Conservation (phyloP, 1,139 yeast species). For the Torulaspora globosa region DNA sequence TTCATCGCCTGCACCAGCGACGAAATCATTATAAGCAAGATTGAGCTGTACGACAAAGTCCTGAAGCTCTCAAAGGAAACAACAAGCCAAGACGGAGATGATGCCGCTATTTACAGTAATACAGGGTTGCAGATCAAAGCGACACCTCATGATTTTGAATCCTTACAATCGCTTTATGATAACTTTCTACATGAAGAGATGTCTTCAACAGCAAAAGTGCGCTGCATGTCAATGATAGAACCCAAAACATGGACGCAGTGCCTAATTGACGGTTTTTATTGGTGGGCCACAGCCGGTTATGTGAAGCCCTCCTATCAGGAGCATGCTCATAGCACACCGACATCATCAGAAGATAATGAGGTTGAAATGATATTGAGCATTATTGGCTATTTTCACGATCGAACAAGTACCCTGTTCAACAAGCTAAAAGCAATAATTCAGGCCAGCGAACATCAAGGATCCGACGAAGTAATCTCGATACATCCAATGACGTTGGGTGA, state of each 20-base stretch:
- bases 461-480: constrained; percentile 16
- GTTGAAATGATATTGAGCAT: constrained; percentile 33
- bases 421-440: constrained; percentile 19
- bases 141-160: constrained; percentile 38
- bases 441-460: constrained; percentile 14
- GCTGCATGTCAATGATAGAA: constrained; percentile 35
- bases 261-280: constrained; percentile 66
- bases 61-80: constrained; percentile 38
- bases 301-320: constrained; percentile 42
- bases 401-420: constrained; percentile 20
- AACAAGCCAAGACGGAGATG: constrained; percentile 29
- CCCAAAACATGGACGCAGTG: constrained; percentile 61
- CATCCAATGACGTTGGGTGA: constrained; percentile 23
- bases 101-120: constrained; percentile 28
- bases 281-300: constrained; percentile 87
- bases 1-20: constrained; percentile 70
- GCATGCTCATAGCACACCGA: constrained; percentile 26
- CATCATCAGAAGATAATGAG: constrained; percentile 28
- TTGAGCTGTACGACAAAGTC: constrained; percentile 51
- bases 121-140: constrained; percentile 32
- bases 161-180: constrained; percentile 20
- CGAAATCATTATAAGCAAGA: constrained; percentile 57
- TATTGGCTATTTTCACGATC: constrained; percentile 31
- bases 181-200: constrained; percentile 20
- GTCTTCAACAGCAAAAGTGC: constrained; percentile 28